Base-by-base conservation (phyloP, 2,329 filamentous ascomycete genomes). In the Bipolaris oryzae region DNA sequence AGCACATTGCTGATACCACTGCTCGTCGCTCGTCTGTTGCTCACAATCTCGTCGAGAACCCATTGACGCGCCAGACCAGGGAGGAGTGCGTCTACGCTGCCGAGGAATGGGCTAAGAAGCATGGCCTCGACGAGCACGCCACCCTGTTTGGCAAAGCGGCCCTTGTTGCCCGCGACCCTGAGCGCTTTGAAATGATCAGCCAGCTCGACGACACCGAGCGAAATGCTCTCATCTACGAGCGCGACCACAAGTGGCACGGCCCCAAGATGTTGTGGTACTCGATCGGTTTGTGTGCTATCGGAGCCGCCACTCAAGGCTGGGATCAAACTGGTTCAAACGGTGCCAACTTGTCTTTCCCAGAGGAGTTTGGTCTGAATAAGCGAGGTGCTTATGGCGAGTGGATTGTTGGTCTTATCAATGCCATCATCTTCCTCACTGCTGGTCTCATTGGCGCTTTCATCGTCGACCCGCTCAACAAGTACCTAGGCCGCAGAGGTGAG, bases 81-180 rank as follows among this genome's bases (percentile, higher is more conserved):
- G 79, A 75, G 43, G 72, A 77, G 61, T 80, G 87, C 7, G 74
- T 87, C 52, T 69, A 72, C 35, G 78, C 86, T 49, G 87, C 87
- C 31, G 81, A 86, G 49, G 78, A 79, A n/a, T 91, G 90, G 67
- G 88, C 87, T 37, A 77, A 79, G 13, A 76, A 82, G 39, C 84
- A 88, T 63, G 81, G 81, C 21, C 79, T 92, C 23, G 74, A 78
- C 2, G 84, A 88, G 51, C 81, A 88, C 62, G 76, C 85, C 3
- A 76, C 79, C 3, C 70, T 89, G 15, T 80, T 92, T 49, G 80
- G 84, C 49, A 88, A 88, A 66, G 90, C 89, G 33, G 91, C 90
- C 3, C 80, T 94, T 10, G 84, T 92, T 16, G 90, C 90, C 2
- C 89, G 91, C 72, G 85, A 88, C 63, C 89, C 89, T 0, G 77